Evolutionary conservation across 169 alveolate genomes (phyloP).

Genomic region (Plasmodium knowlesi): DNA sequence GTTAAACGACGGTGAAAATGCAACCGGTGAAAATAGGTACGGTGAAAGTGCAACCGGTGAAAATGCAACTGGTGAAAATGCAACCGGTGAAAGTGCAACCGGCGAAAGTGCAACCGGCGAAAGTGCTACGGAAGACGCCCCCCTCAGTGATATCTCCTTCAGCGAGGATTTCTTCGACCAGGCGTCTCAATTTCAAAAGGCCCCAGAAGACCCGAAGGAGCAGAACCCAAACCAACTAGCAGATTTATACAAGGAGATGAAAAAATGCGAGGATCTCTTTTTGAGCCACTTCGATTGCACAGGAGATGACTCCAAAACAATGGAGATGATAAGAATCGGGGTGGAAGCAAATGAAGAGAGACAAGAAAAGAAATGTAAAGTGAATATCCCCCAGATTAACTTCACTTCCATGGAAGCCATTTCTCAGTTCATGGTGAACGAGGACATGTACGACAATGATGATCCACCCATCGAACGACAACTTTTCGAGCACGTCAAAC

Average conservation of each 20-base stretch:
- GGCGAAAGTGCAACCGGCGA: neutral
- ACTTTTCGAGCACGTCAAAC: conserved; percentile 15
- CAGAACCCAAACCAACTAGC: neutral
- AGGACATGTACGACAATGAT: neutral
- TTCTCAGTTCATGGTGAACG: neutral
- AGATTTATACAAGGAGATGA: conserved; percentile 62
- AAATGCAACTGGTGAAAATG: neutral
- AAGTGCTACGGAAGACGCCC: neutral
- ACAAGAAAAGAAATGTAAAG: neutral
- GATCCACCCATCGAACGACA: neutral
- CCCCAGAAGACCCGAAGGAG: conserved; percentile 20
- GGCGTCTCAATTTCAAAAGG: conserved; percentile 62
- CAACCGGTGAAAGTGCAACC: neutral
- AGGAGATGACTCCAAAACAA: conserved; percentile 17
- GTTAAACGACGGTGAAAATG: neutral
- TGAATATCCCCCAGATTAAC: neutral
- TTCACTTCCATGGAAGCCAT: conserved; percentile 42
- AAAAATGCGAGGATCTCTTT: conserved; percentile 46
- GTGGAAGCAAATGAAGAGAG: neutral
- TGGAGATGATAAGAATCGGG: neutral
- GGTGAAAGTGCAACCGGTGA: neutral
- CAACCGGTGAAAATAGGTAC: too few species aligned
- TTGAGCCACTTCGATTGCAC: conserved; percentile 10
- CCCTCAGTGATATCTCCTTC: neutral
- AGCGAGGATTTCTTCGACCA: conserved; percentile 21